Evolutionary conservation across 192 early-diverging fungal species (phyloP).

Genomic region (Phycomyces nitens): DNA sequence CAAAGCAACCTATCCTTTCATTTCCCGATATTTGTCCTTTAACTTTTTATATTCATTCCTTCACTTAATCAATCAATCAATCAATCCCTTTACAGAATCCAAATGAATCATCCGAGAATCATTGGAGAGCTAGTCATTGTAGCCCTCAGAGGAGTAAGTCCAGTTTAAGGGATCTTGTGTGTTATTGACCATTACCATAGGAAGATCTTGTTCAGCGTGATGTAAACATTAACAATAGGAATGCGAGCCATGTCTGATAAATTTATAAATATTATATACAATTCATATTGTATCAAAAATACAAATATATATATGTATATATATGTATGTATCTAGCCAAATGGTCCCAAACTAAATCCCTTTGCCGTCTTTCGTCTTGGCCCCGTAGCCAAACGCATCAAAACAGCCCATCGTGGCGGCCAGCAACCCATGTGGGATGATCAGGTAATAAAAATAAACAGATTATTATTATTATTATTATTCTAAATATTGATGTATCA

Average conservation of each 20-base stretch:
- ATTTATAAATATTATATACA: too few species aligned
- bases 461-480: too few species aligned
- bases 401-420: conserved; percentile 46
- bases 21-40: neutral
- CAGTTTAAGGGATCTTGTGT: neutral
- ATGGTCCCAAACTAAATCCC: conserved; percentile 43
- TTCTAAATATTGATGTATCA: neutral
- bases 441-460: conserved; percentile 34
- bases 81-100: neutral
- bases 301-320: too few species aligned
- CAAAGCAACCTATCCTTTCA: neutral
- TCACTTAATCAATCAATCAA: neutral
- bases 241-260: too few species aligned
- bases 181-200: conserved; percentile 4
- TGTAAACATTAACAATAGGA: neutral
- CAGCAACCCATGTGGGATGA: conserved; percentile 54
- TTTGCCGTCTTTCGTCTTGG: conserved; percentile 48
- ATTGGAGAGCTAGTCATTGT: conserved; percentile 35
- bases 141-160: conserved; percentile 37
- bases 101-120: conserved; percentile 4
- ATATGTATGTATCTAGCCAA: conserved; percentile 3
- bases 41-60: neutral
- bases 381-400: conserved; percentile 37
- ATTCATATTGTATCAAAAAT: too few species aligned
- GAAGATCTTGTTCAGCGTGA: conserved; percentile 2